These are phyloP conservation scores for Fusarium brachygibbosum DNA, from an alignment of 2,329 filamentous ascomycete genomes.

Conservation along the genomic window DNA sequence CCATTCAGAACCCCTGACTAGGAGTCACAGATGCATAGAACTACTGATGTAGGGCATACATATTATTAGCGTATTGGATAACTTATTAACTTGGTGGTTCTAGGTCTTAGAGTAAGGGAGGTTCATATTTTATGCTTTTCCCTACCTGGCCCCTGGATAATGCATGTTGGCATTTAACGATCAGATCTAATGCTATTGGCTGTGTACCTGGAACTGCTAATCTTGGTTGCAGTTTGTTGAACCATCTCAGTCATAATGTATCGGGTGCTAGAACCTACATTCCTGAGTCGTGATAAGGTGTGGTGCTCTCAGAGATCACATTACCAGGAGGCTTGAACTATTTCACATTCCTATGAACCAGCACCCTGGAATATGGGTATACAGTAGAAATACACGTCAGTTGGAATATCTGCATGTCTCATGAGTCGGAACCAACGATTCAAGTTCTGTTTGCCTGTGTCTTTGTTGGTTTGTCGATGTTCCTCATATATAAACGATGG, in stretches of 20 bases:
- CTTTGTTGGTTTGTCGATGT: conserved; percentile 1
- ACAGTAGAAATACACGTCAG: not conserved
- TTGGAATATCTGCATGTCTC: conserved; percentile 21
- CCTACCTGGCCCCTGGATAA: conserved; percentile 27
- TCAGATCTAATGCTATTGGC: conserved; percentile 2
- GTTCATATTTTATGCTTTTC: conserved; percentile 8
- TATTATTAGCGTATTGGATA: conserved; percentile 19
- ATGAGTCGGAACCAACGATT: conserved; percentile 6
- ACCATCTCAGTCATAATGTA: conserved; percentile 19
- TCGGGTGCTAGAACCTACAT: conserved; percentile 16
- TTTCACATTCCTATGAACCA: conserved; percentile 31
- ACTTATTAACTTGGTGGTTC: conserved; percentile 4
- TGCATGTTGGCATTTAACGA: conserved; percentile 26
- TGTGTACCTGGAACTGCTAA: not conserved
- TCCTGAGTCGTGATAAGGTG: conserved; percentile 30
- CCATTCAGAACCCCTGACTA: conserved; percentile 32
- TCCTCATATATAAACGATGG: not conserved
- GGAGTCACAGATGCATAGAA: conserved; percentile 29
- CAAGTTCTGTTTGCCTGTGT: not conserved
- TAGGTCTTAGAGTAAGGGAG: conserved; percentile 9
- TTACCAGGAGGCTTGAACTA: conserved; percentile 8
- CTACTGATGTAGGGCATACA: conserved; percentile 29
- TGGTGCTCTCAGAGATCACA: conserved; percentile 8
- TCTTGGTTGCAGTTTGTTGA: conserved; percentile 7
- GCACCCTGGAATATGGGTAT: conserved; percentile 25